Base-by-base conservation (phyloP, 2,329 filamentous ascomycete genomes). In the Teratosphaeria pseudoeucalypti region DNA sequence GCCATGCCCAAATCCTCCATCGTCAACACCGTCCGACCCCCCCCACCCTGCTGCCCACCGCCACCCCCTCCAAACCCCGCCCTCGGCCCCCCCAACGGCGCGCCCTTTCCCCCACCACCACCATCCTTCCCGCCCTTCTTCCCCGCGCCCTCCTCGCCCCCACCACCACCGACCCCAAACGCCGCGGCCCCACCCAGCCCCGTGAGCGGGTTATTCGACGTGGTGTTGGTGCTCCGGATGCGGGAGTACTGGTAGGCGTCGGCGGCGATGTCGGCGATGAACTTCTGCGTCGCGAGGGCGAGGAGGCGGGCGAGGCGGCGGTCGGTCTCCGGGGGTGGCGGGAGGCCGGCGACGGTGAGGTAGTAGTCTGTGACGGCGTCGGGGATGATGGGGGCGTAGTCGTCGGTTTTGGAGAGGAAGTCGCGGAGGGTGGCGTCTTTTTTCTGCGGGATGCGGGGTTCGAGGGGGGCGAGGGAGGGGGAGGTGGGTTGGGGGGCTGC, bases 1-100 rank as follows among this genome's bases (percentile, higher is more conserved):
- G 94, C 94, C 91, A 97, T 97, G 16, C 94, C 94, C 68, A 99
- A 75, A 74, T 99, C 94, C 76, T 99, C 94, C 94, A 99, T 97
- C 0, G 94, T 97, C 63, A 99, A 80, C 58, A 99, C 92, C 19
- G 94, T 96, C 64, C 91, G 82, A 64, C 95, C 95, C 77, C 95
- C 90, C 58, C 86, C 89, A 32, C 92, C 91, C 69, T 91, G 89
- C 0, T 92, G 92, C 66, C 92, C 92, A 64, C 92, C 94, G 16
- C 90, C 90, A 89, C 87, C 2, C 86, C 90, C 64, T 29, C 55
- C 55, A 88, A 77, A 71, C 66, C 84, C 78, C 11, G 78, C 75
- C 55, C 78, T 70, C 61, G 78, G 78, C 14, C 77, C 77, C 37
- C 78, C 78, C 4, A 80, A 66, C 57, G 78, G 79, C 39, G 76